Conservation (phyloP, 1,139 yeast species). For the Nakaseomyces uthaithaninus region DNA sequence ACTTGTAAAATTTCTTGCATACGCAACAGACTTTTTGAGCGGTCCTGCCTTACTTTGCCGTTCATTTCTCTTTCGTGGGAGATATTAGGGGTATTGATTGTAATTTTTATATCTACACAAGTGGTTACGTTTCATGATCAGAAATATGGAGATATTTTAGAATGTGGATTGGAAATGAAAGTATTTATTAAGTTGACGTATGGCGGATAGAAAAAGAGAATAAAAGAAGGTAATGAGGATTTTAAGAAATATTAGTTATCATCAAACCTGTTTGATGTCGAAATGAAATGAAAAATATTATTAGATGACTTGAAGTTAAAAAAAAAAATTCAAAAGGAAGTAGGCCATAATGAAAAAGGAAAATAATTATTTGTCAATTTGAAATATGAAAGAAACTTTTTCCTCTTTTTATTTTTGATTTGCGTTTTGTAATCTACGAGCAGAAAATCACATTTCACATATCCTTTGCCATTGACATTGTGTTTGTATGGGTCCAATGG, state of each 20-base stretch:
- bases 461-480: not conserved
- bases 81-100: too few species aligned
- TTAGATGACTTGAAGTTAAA: not conserved
- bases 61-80: too few species aligned
- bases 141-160: not conserved
- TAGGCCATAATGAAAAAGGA: not conserved
- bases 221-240: not conserved
- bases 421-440: too few species aligned
- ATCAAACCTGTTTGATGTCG: constrained; percentile 6
- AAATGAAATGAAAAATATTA: constrained; percentile 1
- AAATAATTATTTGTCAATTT: not conserved
- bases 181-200: not conserved
- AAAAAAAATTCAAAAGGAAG: not conserved
- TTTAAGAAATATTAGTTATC: not conserved
- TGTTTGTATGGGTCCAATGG: too few species aligned
- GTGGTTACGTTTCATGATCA: too few species aligned
- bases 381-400: not conserved
- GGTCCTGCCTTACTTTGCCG: too few species aligned
- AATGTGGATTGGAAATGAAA: not conserved
- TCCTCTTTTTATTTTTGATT: too few species aligned
- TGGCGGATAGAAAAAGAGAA: too few species aligned
- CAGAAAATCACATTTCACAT: not conserved
- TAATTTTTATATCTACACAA: too few species aligned
- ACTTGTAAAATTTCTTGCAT: too few species aligned
- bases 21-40: too few species aligned